Evolutionary conservation across 2,329 filamentous ascomycete genomes (phyloP).

Genomic region (Diaporthe sp.): DNA sequence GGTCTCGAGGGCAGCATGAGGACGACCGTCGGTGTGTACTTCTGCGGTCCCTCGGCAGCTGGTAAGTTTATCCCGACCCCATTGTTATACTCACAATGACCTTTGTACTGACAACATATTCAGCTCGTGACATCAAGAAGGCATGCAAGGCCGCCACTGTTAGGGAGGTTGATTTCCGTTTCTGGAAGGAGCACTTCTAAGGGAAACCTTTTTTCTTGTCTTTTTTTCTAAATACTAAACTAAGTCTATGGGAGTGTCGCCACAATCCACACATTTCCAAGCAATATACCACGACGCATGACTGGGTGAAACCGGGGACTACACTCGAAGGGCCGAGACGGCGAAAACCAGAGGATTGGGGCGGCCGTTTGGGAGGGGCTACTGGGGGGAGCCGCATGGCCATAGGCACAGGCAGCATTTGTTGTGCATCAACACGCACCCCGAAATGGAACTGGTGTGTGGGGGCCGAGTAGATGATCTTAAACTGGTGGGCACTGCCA

Average conservation of each 20-base stretch:
- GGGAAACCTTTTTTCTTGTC: not conserved
- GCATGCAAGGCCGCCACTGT: constrained; percentile 81
- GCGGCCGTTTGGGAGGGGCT: not conserved
- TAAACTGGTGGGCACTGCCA: constrained; percentile 15
- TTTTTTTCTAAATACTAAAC: not conserved
- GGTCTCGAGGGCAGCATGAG: constrained; percentile 82
- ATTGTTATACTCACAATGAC: not conserved
- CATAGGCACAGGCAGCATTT: constrained; percentile 10
- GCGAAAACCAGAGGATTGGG: not conserved
- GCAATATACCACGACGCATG: constrained; percentile 30
- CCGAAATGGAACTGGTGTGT: not conserved
- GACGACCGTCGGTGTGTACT: constrained; percentile 96
- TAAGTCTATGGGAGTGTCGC: constrained; percentile 1
- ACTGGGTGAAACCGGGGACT: not conserved
- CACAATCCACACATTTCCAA: not conserved
- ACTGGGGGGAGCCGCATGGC: not conserved
- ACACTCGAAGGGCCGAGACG: not conserved
- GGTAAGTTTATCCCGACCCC: constrained; percentile 57
- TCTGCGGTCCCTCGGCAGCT: constrained; percentile 87
- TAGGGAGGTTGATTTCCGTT: constrained; percentile 90
- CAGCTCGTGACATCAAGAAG: constrained; percentile 86
- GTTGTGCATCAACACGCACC: not conserved
- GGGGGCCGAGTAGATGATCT: constrained; percentile 10
- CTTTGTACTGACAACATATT: constrained; percentile 55
- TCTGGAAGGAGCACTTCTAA: constrained; percentile 97